These are phyloP conservation scores for Iberis pinnata DNA, from an alignment of 345 rosid species.

Conservation along the genomic window DNA sequence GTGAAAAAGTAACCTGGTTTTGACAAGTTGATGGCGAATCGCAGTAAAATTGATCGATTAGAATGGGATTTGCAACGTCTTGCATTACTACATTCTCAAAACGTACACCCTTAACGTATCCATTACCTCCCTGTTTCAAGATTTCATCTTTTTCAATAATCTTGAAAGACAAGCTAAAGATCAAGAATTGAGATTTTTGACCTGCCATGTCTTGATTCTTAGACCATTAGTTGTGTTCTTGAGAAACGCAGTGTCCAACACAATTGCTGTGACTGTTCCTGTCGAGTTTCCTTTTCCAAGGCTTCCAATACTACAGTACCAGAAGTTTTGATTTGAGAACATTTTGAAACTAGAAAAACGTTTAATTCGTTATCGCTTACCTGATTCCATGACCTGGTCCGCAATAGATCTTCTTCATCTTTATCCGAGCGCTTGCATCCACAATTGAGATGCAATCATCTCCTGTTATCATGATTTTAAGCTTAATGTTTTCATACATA, in stretches of 20 bases:
- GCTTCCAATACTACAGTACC: constrained; percentile 66
- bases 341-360: not conserved
- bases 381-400: constrained; percentile 99
- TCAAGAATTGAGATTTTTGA: constrained; percentile 26
- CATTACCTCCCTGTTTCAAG: constrained; percentile 70
- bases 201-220: constrained; percentile 99
- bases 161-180: not conserved
- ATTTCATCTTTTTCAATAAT: not conserved
- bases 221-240: constrained; percentile 78
- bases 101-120: constrained; percentile 76
- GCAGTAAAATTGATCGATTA: constrained; percentile 95
- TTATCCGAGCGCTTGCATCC: constrained; percentile 62
- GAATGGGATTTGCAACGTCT: constrained; percentile 74
- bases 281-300: constrained; percentile 80
- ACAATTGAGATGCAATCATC: constrained; percentile 95
- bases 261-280: constrained; percentile 71
- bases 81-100: constrained; percentile 77
- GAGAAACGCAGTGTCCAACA: constrained; percentile 74
- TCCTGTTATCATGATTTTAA: constrained; percentile 40
- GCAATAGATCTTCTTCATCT: constrained; percentile 79
- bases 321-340: not conserved
- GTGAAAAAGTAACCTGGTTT: constrained; percentile 55
- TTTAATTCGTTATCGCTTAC: constrained; percentile 28
- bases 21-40: constrained; percentile 74
- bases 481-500: not conserved